These are phyloP conservation scores for Ricinus communis DNA, from an alignment of 345 rosid genomes.

Conservation along the genomic window DNA sequence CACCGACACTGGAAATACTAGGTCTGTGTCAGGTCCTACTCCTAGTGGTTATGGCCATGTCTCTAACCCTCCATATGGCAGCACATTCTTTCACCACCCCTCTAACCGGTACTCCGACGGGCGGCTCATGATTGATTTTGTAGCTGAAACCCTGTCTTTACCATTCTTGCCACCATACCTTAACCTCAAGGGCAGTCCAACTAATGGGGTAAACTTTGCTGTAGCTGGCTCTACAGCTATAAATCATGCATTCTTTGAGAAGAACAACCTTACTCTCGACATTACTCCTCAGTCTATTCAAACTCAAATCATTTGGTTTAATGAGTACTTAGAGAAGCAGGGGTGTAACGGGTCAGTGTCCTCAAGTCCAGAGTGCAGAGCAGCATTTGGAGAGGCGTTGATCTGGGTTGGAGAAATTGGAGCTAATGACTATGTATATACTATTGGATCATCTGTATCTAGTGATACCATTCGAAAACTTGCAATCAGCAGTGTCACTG, in stretches of 20 bases:
- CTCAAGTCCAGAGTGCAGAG: slow-evolving; percentile 35
- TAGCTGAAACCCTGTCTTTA: slow-evolving; percentile 57
- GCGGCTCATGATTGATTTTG: slow-evolving; percentile 79
- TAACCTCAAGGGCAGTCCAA: slow-evolving; percentile 20
- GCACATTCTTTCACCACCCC: slow-evolving; percentile 75
- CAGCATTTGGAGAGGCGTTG: slow-evolving; percentile 52
- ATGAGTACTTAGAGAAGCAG: slow-evolving; percentile 46
- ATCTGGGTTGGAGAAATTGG: slow-evolving; percentile 97
- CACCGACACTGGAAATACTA: slow-evolving; percentile 95
- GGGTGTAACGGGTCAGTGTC: slow-evolving; percentile 39
- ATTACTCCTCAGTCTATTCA: slow-evolving; percentile 70
- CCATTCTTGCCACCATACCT: slow-evolving; percentile 83
- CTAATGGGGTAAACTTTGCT: slow-evolving; percentile 79
- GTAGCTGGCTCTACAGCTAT: slow-evolving; percentile 89
- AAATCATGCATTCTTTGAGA: slow-evolving; percentile 68
- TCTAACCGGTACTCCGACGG: slow-evolving; percentile 94
- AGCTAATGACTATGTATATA: slow-evolving; percentile 83
- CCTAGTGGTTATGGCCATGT: slow-evolving; percentile 79
- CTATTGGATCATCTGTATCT: slow-evolving; percentile 51
- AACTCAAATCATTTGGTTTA: slow-evolving; percentile 72
- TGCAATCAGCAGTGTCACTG: slow-evolving; percentile 39
- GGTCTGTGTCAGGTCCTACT: slow-evolving; percentile 61
- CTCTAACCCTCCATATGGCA: slow-evolving; percentile 73
- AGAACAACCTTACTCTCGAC: slow-evolving; percentile 67
- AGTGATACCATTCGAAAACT: slow-evolving; percentile 52